Percentiles rank a stretch among this genome's conserved stretches.
phyloP scores from a whole-genome alignment of 1,284 basidiomycete species.

The Volvariella volvacea region DNA sequence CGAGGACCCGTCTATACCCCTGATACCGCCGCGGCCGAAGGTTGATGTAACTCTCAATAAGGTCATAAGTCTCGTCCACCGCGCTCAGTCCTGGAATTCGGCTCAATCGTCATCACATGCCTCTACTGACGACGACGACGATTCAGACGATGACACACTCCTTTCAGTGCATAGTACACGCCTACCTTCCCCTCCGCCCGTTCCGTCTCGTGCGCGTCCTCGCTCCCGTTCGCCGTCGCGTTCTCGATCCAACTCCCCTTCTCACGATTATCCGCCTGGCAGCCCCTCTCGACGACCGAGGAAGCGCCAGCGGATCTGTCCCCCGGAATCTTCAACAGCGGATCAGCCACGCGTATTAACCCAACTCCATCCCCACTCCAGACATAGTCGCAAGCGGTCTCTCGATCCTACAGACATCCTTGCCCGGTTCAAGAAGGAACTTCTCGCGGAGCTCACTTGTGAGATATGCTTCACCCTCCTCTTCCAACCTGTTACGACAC shows the following conservation, averaged over 20 bases:
- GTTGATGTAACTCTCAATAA: constrained; percentile 62
- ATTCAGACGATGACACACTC: not conserved
- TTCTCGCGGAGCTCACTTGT: constrained; percentile 74
- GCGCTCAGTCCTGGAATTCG: constrained; percentile 16
- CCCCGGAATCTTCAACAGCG: constrained; percentile 11
- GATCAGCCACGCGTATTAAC: constrained; percentile 27
- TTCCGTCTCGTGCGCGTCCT: constrained; percentile 7
- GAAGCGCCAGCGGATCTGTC: constrained; percentile 23
- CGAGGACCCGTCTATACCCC: constrained; percentile 12
- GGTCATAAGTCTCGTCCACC: constrained; percentile 41
- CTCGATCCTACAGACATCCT: constrained; percentile 6
- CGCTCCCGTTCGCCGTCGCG: constrained; percentile 3
- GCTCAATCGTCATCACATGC: not conserved
- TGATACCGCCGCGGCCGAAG: constrained; percentile 12
- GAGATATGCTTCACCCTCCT: constrained; percentile 87
- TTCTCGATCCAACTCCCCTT: constrained; percentile 4
- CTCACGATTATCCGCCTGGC: constrained; percentile 1
- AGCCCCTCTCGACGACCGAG: constrained; percentile 16
- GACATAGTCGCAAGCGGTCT: not conserved
- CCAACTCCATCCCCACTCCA: constrained; percentile 19
- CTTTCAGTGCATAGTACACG: not conserved
- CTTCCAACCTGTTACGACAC: constrained; percentile 84
- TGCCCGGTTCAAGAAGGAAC: constrained; percentile 57
- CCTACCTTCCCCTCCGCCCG: constrained; percentile 8
- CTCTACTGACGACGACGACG: constrained; percentile 16